These are phyloP conservation scores for Xylariaceae sp. DNA, from an alignment of 2,329 filamentous ascomycete genomes.

Conservation along the genomic window DNA sequence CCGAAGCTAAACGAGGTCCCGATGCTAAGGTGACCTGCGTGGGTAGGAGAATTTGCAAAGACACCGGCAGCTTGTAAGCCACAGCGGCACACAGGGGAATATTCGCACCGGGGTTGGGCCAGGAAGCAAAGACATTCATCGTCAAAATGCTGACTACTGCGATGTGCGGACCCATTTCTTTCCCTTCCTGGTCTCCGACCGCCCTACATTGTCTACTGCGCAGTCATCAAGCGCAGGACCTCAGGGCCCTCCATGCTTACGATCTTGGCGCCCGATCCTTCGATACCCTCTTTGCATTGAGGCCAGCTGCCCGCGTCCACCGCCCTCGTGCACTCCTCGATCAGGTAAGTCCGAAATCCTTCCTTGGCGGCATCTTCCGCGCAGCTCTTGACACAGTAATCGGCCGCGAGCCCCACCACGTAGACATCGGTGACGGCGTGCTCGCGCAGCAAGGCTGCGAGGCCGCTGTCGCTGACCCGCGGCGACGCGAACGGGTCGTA, in stretches of 20 bases:
- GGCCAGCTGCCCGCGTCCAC: constrained; percentile 70
- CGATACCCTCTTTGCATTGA: constrained; percentile 58
- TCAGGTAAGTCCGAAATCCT: constrained; percentile 77
- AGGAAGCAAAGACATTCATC: no score
- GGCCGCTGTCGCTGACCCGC: constrained; percentile 64
- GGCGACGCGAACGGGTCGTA: constrained; percentile 76
- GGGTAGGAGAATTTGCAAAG: no score
- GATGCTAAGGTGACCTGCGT: not conserved
- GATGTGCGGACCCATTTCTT: constrained; percentile 7
- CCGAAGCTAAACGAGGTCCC: not conserved
- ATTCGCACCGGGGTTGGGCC: no score
- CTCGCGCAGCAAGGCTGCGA: constrained; percentile 63
- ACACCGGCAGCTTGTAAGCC: no score
- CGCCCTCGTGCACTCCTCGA: constrained; percentile 78
- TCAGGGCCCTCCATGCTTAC: constrained; percentile 63
- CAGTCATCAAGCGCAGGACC: constrained; percentile 54
- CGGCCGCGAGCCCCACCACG: constrained; percentile 83
- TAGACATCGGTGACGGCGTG: constrained; percentile 77
- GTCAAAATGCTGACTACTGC: constrained; percentile 6
- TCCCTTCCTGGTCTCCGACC: constrained; percentile 20
- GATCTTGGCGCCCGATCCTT: constrained; percentile 64
- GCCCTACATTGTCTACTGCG: constrained; percentile 13
- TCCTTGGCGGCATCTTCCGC: constrained; percentile 77
- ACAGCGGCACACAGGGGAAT: no score
- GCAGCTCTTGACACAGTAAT: constrained; percentile 87